These are phyloP conservation scores for Diplodia seriata DNA, from an alignment of 2,329 filamentous ascomycete genomes.

Conservation along the genomic window DNA sequence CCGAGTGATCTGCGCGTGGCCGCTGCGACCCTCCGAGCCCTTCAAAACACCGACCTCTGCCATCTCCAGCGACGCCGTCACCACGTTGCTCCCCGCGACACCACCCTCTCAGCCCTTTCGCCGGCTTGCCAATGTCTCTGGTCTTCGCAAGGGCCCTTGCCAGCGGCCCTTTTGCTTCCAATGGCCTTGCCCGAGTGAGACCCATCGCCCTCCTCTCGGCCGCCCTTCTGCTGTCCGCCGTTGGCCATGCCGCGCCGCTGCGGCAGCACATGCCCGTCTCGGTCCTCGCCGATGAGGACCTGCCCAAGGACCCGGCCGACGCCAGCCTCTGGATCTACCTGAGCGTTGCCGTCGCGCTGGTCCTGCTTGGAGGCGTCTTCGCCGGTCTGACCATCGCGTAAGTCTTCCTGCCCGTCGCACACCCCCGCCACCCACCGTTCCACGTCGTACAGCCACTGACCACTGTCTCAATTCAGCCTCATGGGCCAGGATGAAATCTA, in stretches of 20 bases:
- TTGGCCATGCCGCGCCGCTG: conserved; percentile 46
- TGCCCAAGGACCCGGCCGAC: conserved; percentile 55
- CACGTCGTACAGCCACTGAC: conserved; percentile 38
- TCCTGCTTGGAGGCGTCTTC: conserved; percentile 89
- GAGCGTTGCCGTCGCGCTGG: conserved; percentile 77
- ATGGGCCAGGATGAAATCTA: conserved; percentile 93
- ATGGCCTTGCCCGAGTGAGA: conserved; percentile 41
- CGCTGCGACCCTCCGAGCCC: conserved; percentile 23
- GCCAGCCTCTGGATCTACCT: conserved; percentile 81
- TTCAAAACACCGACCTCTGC: conserved; percentile 26
- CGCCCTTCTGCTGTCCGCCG: conserved; percentile 43
- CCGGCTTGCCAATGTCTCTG: conserved; percentile 32
- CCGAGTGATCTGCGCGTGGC: neutral
- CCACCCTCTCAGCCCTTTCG: conserved; percentile 6
- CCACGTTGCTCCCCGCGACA: conserved; percentile 23
- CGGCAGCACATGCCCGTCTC: conserved; percentile 38
- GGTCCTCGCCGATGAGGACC: conserved; percentile 38
- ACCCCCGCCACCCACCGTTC: neutral
- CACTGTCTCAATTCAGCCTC: conserved; percentile 48
- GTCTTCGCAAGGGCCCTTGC: conserved; percentile 31
- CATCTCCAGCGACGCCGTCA: conserved; percentile 3
- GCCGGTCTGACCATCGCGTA: conserved; percentile 90
- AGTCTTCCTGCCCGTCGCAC: conserved; percentile 44
- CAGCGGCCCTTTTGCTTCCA: conserved; percentile 35
- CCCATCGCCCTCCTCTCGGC: conserved; percentile 40